These are phyloP conservation scores for Diplocarpon mali DNA, from an alignment of 2,329 filamentous ascomycete genomes.

Conservation along the genomic window DNA sequence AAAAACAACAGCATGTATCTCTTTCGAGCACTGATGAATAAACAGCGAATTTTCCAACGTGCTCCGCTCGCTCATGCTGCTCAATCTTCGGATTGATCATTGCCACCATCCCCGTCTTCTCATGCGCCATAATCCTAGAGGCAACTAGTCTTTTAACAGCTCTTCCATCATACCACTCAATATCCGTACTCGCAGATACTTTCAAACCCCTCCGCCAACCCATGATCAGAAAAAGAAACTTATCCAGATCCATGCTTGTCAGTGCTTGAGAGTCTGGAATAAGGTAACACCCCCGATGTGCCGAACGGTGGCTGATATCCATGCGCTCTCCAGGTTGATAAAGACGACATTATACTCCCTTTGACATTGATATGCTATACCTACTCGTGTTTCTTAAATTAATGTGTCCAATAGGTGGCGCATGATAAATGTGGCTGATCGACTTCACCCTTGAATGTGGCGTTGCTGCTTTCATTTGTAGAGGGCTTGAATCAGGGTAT, in stretches of 20 bases:
- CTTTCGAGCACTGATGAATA: slow-evolving; percentile 17
- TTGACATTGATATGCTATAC: background rate
- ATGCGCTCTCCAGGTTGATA: background rate
- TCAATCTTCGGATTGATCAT: slow-evolving; percentile 14
- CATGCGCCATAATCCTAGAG: slow-evolving; percentile 15
- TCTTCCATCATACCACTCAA: background rate
- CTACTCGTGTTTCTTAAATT: background rate
- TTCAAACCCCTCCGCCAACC: background rate
- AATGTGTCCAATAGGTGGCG: background rate
- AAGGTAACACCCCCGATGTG: slow-evolving; percentile 6
- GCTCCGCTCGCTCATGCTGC: slow-evolving; percentile 15
- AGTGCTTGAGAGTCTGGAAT: background rate
- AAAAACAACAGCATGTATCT: slow-evolving; percentile 10
- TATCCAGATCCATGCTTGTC: slow-evolving; percentile 1
- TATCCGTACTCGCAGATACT: background rate
- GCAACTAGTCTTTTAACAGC: slow-evolving; percentile 21
- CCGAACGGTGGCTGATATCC: slow-evolving; percentile 4
- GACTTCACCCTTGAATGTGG: too few relatives aligned
- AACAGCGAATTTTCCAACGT: slow-evolving; percentile 22
- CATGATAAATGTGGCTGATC: too few relatives aligned
- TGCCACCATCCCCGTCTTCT: slow-evolving; percentile 12
- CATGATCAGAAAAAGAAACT: too few relatives aligned
- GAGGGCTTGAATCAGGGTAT: too few relatives aligned
- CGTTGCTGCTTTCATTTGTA: too few relatives aligned
- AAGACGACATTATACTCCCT: background rate